Conservation (phyloP, 768 basidiomycete species). For the Termitomyces sp. region DNA sequence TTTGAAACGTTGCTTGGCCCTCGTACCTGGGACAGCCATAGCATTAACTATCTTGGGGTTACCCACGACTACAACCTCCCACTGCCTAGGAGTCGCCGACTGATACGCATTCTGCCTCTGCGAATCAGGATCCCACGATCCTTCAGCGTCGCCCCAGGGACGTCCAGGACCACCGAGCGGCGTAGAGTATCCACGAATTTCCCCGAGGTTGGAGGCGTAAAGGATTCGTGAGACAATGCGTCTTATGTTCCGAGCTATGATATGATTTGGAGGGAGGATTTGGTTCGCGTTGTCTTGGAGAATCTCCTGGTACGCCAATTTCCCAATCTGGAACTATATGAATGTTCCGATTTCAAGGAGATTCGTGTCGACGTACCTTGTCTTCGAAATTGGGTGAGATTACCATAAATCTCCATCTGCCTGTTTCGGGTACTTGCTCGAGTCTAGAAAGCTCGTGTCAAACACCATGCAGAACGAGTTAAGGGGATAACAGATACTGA, state of each 20-base stretch:
- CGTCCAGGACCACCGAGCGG: background rate
- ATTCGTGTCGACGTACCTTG: slow-evolving; percentile 29
- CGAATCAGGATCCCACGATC: slow-evolving; percentile 29
- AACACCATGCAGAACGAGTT: background rate
- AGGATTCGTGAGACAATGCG: slow-evolving; percentile 67
- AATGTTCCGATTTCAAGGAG: background rate
- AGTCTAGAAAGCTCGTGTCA: slow-evolving; percentile 41
- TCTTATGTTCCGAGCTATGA: slow-evolving; percentile 61
- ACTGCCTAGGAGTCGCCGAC: slow-evolving; percentile 33
- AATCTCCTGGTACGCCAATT: slow-evolving; percentile 35
- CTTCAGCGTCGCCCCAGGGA: slow-evolving; percentile 6
- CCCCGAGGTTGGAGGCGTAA: slow-evolving; percentile 66
- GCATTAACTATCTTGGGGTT: slow-evolving; percentile 72
- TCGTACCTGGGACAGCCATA: slow-evolving; percentile 63
- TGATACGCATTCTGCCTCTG: slow-evolving; percentile 15
- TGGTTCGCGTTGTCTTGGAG: slow-evolving; percentile 44
- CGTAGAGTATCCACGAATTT: slow-evolving; percentile 30
- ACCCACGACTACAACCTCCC: slow-evolving; percentile 77
- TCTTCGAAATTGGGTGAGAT: slow-evolving; percentile 54
- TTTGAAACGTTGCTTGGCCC: background rate
- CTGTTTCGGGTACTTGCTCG: slow-evolving; percentile 83
- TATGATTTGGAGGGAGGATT: slow-evolving; percentile 65
- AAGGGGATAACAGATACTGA: slow-evolving; percentile 21
- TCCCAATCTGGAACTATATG: slow-evolving; percentile 24
- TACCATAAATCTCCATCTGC: slow-evolving; percentile 87